phyloP scores from a whole-genome alignment of 345 rosid genomes.

The Dimocarpus longan region DNA sequence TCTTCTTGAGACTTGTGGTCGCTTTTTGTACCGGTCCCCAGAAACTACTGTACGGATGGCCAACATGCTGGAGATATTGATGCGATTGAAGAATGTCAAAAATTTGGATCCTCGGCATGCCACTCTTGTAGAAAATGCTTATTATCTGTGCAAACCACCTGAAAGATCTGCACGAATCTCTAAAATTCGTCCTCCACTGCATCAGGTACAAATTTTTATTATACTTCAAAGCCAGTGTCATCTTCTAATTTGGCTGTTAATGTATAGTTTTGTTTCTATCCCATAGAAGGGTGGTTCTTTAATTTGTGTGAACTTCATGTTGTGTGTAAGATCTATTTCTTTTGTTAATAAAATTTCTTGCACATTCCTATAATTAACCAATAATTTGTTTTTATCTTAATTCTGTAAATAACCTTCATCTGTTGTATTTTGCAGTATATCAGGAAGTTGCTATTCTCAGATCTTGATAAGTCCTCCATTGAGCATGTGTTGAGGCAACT shows the following conservation, averaged over 20 bases:
- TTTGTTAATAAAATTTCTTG: neutral
- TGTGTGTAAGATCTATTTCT: neutral
- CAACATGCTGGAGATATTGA: conserved; percentile 96
- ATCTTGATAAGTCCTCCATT: conserved; percentile 91
- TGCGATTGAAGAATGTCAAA: conserved; percentile 99
- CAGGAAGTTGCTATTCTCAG: conserved; percentile 85
- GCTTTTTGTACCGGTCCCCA: conserved; percentile 95
- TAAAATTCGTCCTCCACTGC: conserved; percentile 90
- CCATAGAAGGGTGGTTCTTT: neutral
- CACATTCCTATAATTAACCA: neutral
- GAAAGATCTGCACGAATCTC: conserved; percentile 94
- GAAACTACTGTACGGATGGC: conserved; percentile 94
- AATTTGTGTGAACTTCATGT: neutral
- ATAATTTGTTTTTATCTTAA: conserved; percentile 10
- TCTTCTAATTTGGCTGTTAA: neutral
- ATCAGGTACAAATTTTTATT: conserved; percentile 59
- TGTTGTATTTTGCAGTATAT: conserved; percentile 67
- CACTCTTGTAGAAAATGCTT: conserved; percentile 98
- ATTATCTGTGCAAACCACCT: conserved; percentile 98
- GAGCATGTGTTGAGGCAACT: conserved; percentile 96
- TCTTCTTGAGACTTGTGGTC: conserved; percentile 99
- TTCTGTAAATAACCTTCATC: conserved; percentile 12
- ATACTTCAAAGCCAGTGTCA: neutral
- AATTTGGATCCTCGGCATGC: conserved; percentile 97
- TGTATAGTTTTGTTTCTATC: neutral